Conservation (phyloP, 2,329 filamentous ascomycete species). For the Orbilia blumenaviensis region DNA sequence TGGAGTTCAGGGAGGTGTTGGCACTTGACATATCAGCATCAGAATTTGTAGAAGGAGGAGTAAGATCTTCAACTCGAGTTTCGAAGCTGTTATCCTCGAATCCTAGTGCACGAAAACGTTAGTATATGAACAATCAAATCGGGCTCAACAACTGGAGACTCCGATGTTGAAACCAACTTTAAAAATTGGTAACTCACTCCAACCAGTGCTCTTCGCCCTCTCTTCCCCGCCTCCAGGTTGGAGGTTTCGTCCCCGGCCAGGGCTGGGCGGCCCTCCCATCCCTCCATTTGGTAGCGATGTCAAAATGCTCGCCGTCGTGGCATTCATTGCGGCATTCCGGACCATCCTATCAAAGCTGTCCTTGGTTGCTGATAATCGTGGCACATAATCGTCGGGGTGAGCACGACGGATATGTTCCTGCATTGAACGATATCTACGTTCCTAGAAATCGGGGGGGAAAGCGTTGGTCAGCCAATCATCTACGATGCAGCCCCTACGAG, state of each 20-base stretch:
- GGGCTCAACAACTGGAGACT: background rate
- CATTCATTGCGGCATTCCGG: conserved; percentile 52
- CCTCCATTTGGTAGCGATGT: conserved; percentile 21
- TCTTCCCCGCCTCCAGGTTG: conserved; percentile 47
- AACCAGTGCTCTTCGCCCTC: conserved; percentile 47
- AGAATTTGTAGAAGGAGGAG: conserved; percentile 52
- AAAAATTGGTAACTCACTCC: conserved; percentile 36
- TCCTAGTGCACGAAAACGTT: conserved; percentile 11
- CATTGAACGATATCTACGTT: conserved; percentile 82
- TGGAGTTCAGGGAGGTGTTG: conserved; percentile 48
- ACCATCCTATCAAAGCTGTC: conserved; percentile 95
- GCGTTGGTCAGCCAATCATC: background rate
- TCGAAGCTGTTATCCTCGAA: conserved; percentile 46
- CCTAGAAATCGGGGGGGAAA: conserved; percentile 26
- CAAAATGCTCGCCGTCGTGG: background rate
- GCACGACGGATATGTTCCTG: conserved; percentile 98
- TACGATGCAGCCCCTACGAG: background rate
- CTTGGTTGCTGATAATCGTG: conserved; percentile 96
- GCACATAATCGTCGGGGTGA: conserved; percentile 95
- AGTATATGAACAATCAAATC: background rate
- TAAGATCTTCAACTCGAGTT: conserved; percentile 48
- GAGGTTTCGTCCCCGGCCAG: conserved; percentile 37
- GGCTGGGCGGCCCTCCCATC: conserved; percentile 39
- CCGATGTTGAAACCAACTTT: background rate
- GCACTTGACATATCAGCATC: conserved; percentile 48